phyloP scores from a whole-genome alignment of 208 protist genomes.

The Willaertia magna region DNA sequence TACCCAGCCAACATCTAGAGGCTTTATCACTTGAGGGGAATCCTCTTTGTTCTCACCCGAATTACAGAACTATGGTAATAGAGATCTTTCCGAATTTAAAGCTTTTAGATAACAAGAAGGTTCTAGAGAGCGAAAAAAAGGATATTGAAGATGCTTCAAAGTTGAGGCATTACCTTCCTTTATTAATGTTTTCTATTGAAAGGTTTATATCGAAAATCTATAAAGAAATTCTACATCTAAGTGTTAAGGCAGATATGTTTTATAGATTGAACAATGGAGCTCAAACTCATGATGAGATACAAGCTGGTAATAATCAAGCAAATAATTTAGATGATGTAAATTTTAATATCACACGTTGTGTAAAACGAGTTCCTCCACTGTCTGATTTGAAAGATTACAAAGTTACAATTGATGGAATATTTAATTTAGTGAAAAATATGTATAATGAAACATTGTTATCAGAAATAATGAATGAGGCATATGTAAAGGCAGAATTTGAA shows the following conservation, averaged over 20 bases:
- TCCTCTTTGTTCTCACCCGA: neutral
- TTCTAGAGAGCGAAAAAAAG: neutral
- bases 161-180: neutral
- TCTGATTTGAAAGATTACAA: neutral
- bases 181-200: neutral
- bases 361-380: neutral
- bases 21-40: neutral
- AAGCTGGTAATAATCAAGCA: neutral
- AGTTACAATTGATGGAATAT: neutral
- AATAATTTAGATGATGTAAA: neutral
- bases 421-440: neutral
- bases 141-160: neutral
- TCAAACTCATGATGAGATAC: too few relatives aligned
- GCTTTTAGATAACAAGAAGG: neutral
- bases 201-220: neutral
- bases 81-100: neutral
- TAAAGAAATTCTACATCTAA: neutral
- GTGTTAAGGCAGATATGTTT: neutral
- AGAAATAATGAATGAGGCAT: neutral
- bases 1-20: neutral
- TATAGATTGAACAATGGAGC: neutral
- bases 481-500: neutral
- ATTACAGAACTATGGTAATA: neutral
- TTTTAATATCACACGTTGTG: neutral
- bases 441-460: neutral